Evolutionary conservation across 805 yeast species (phyloP).

Genomic region (Candida dendrica): DNA sequence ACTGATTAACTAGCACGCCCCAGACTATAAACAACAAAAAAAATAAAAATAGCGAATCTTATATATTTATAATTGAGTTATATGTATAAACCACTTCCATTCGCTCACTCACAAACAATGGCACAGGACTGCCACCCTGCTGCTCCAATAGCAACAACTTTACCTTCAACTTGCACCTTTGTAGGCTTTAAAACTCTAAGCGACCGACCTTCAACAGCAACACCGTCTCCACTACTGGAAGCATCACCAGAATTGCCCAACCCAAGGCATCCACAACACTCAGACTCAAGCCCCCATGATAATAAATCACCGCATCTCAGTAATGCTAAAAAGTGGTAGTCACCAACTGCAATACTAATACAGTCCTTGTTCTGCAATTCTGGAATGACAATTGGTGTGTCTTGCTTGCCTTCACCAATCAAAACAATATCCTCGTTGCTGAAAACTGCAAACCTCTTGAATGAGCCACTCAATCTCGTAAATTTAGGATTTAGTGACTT

Average conservation of each 20-base stretch:
- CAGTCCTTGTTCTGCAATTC: constrained; percentile 42
- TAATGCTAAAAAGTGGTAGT: constrained; percentile 64
- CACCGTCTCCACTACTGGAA: constrained; percentile 15
- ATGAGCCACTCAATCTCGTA: constrained; percentile 48
- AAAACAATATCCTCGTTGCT: constrained; percentile 35
- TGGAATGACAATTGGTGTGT: constrained; percentile 16
- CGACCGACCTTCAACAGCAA: constrained; percentile 23
- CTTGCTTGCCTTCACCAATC: constrained; percentile 4
- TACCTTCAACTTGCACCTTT: constrained; percentile 24
- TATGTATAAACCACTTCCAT: too few relatives aligned
- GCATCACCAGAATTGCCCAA: constrained; percentile 33
- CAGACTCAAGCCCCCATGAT: constrained; percentile 65
- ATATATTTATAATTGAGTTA: too few relatives aligned
- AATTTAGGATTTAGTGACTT: constrained; percentile 26
- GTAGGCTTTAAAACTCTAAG: constrained; percentile 36
- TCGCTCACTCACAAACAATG: constrained; percentile 25
- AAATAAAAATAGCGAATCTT: too few relatives aligned
- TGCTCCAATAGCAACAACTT: constrained; percentile 55
- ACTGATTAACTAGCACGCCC: background rate
- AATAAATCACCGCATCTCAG: constrained; percentile 47
- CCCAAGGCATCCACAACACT: constrained; percentile 65
- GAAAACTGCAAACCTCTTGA: constrained; percentile 45
- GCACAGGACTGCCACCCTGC: constrained; percentile 83
- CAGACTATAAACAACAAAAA: background rate
- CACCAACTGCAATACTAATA: constrained; percentile 59